These are phyloP conservation scores for Ceriops tagal DNA, from an alignment of 345 rosid genomes.

Conservation along the genomic window DNA sequence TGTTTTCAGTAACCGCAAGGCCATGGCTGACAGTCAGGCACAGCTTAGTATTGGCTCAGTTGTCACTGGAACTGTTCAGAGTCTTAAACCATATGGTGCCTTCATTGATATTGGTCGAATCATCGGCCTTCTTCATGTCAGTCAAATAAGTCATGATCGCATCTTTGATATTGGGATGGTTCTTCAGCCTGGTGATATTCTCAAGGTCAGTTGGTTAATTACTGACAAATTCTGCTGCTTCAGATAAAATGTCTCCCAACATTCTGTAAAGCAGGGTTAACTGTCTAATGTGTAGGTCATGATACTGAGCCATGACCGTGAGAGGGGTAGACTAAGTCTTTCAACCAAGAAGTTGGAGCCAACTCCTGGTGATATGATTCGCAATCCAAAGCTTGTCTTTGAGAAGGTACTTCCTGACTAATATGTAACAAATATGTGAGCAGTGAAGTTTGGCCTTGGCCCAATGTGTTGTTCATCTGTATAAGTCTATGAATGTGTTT, in stretches of 20 bases:
- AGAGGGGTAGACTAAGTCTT: constrained; percentile 93
- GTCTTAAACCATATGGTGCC: constrained; percentile 96
- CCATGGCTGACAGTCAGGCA: constrained; percentile 96
- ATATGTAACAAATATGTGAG: neutral
- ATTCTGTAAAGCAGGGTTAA: constrained; percentile 9
- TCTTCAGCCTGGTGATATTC: constrained; percentile 95
- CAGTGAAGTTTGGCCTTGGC: neutral
- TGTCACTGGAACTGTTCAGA: constrained; percentile 82
- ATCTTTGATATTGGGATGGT: constrained; percentile 89
- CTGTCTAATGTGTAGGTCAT: constrained; percentile 53
- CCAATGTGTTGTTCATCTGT: neutral
- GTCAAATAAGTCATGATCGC: constrained; percentile 97
- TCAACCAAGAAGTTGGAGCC: constrained; percentile 97
- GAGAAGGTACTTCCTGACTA: constrained; percentile 64
- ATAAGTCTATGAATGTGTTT: neutral
- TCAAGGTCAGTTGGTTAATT: constrained; percentile 48
- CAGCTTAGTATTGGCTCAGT: constrained; percentile 96
- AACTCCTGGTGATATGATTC: constrained; percentile 97
- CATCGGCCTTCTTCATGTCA: constrained; percentile 96
- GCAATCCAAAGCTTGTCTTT: constrained; percentile 93
- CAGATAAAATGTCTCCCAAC: constrained; percentile 1
- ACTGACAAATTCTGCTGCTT: neutral
- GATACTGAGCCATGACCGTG: constrained; percentile 97
- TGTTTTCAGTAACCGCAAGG: constrained; percentile 94
- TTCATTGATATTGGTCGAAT: constrained; percentile 96